phyloP scores from a whole-genome alignment of 257 asterid species.

The Galeopsis tetrahit region DNA sequence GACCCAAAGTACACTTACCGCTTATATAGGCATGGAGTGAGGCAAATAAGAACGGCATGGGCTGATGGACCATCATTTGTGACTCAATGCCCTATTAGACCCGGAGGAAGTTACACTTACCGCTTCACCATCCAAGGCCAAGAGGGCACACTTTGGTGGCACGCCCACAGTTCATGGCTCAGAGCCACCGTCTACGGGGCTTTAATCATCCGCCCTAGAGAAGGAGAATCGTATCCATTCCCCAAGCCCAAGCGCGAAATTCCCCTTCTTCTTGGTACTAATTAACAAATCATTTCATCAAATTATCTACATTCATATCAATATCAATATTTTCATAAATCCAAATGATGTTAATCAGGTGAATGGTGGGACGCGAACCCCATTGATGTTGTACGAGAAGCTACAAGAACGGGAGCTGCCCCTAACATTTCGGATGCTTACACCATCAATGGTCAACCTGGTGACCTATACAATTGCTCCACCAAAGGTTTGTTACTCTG shows the following conservation, averaged over 20 bases:
- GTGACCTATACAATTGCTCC: conserved; percentile 89
- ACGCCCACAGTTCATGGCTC: conserved; percentile 72
- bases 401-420: conserved; percentile 76
- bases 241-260: conserved; percentile 73
- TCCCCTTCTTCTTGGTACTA: conserved; percentile 75
- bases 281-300: background rate
- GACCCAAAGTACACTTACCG: too few relatives aligned
- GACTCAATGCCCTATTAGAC: conserved; percentile 93
- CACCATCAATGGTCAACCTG: conserved; percentile 96
- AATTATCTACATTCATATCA: background rate
- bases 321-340: background rate
- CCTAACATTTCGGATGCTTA: conserved; percentile 84
- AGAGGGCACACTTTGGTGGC: too few relatives aligned
- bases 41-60: conserved; percentile 83
- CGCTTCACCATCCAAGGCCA: too few relatives aligned
- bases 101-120: conserved; percentile 34
- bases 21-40: conserved; percentile 72
- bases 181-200: conserved; percentile 93
- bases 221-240: conserved; percentile 74
- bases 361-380: conserved; percentile 98
- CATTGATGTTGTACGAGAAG: conserved; percentile 70
- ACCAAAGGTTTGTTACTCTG: conserved; percentile 44
- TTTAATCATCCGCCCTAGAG: conserved; percentile 64
- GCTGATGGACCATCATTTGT: conserved; percentile 91
- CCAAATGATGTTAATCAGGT: conserved; percentile 47